A percentile compares a stretch with the other conserved stretches of the same genome.
Evolutionary conservation across 176 grass and related monocot genomes (phyloP).

Genomic region (Triticum turgidum): DNA sequence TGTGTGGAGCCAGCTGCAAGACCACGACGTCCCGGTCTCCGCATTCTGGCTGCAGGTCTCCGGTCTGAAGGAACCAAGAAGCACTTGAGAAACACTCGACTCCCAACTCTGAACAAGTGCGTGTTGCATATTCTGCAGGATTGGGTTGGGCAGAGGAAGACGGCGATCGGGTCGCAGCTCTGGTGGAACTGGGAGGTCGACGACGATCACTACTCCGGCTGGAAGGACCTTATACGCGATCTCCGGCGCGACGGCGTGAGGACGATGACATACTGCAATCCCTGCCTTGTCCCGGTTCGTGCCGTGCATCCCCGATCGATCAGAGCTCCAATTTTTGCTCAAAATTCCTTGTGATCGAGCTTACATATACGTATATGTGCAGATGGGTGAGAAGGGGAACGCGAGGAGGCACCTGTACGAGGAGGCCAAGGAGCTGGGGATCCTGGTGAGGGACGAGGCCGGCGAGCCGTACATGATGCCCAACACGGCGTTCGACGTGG

Average conservation of each 20-base stretch:
- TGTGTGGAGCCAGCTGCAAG: constrained; percentile 71
- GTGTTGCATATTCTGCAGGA: constrained; percentile 45
- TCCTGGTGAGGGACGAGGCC: constrained; percentile 61
- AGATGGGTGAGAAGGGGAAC: constrained; percentile 63
- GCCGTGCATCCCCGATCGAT: background rate
- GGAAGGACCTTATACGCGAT: constrained; percentile 64
- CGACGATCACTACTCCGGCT: constrained; percentile 53
- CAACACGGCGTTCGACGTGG: constrained; percentile 92
- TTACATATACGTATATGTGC: background rate
- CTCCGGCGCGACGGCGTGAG: constrained; percentile 48
- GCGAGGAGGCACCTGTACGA: constrained; percentile 57
- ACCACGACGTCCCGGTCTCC: constrained; percentile 68
- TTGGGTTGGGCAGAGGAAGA: constrained; percentile 94
- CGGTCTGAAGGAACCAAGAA: constrained; percentile 13
- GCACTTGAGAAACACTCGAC: background rate
- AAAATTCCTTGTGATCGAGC: background rate
- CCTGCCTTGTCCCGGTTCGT: constrained; percentile 75
- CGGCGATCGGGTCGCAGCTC: constrained; percentile 80
- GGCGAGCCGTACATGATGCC: constrained; percentile 86
- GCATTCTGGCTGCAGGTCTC: constrained; percentile 95
- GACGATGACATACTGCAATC: constrained; percentile 90
- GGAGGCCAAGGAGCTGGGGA: constrained; percentile 68
- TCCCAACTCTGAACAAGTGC: background rate
- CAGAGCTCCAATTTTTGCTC: background rate
- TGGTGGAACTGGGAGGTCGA: constrained; percentile 99